These are phyloP conservation scores for Bathelium albidoporum DNA, from an alignment of 495 filamentous ascomycete species.

Conservation along the genomic window DNA sequence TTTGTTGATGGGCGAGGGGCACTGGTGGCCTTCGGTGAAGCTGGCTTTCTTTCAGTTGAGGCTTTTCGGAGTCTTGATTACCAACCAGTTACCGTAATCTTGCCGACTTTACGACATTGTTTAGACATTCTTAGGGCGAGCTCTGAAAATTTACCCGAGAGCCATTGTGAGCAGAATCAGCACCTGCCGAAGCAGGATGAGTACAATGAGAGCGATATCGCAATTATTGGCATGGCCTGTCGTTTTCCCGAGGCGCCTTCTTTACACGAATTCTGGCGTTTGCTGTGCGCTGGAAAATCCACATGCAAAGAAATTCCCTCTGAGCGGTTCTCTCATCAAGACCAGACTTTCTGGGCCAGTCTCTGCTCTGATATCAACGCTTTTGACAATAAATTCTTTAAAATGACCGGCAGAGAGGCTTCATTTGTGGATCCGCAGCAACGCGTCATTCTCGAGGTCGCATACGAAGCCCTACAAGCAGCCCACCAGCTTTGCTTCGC, in stretches of 20 bases:
- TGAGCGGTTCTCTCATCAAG: not conserved
- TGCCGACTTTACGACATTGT: not conserved
- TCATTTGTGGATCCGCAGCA: not conserved
- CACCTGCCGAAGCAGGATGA: not conserved
- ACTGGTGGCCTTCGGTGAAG: too few relatives aligned
- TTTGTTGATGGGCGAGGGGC: too few relatives aligned
- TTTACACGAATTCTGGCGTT: not conserved
- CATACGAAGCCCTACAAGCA: not conserved
- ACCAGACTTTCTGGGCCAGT: not conserved
- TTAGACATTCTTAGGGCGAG: not conserved
- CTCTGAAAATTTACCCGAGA: not conserved
- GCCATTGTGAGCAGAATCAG: not conserved
- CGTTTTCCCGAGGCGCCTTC: not conserved
- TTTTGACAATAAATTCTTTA: not conserved
- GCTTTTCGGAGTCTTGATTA: too few relatives aligned
- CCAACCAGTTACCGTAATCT: too few relatives aligned
- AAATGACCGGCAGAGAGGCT: not conserved
- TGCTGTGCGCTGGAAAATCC: not conserved
- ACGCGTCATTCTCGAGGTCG: not conserved
- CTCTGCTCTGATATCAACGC: not conserved
- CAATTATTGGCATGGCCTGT: not conserved
- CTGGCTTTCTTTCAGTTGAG: too few relatives aligned
- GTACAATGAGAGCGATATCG: not conserved
- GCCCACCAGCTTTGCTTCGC: not conserved
- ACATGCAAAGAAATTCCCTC: not conserved